phyloP scores from a whole-genome alignment of 2,329 filamentous ascomycete species.

The Colletotrichum cereale region DNA sequence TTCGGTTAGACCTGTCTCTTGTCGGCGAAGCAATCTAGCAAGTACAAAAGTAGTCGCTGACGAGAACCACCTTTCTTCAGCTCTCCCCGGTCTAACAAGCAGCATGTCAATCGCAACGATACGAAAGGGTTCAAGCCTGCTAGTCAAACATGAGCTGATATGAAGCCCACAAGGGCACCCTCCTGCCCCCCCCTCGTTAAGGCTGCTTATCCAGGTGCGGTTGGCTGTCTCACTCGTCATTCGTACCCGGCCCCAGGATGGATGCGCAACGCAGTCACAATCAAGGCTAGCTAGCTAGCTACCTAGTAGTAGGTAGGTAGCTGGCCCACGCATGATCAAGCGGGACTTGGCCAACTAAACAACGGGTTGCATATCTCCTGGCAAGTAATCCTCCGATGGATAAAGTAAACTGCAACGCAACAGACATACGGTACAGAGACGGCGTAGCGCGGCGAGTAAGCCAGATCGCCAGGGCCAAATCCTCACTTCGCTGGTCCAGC shows the following conservation, averaged over 20 bases:
- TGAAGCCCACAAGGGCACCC: slow-evolving; percentile 22
- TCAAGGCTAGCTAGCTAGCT: not conserved
- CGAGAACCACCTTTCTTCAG: slow-evolving; percentile 24
- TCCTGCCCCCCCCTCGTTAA: not conserved
- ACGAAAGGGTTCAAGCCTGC: slow-evolving; percentile 16
- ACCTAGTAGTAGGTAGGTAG: too few relatives aligned
- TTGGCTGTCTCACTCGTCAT: slow-evolving; percentile 24
- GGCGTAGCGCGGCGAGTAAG: slow-evolving; percentile 1
- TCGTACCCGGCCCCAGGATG: slow-evolving; percentile 17
- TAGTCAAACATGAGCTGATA: slow-evolving; percentile 36
- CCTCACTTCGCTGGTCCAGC: slow-evolving; percentile 13
- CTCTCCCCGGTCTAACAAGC: slow-evolving; percentile 18
- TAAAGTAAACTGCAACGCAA: slow-evolving; percentile 29
- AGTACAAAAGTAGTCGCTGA: not conserved
- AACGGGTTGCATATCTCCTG: slow-evolving; percentile 27
- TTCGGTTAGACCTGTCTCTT: slow-evolving; percentile 26
- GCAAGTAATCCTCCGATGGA: slow-evolving; percentile 34
- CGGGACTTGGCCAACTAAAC: slow-evolving; percentile 25
- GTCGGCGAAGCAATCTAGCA: slow-evolving; percentile 28
- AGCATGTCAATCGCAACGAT: slow-evolving; percentile 30
- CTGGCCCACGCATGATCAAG: slow-evolving; percentile 24
- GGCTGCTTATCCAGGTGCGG: slow-evolving; percentile 15
- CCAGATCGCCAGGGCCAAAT: not conserved
- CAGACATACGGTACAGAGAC: slow-evolving; percentile 4
- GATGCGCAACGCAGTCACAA: slow-evolving; percentile 23